Evolutionary conservation across 2,329 filamentous ascomycete species (phyloP).

Genomic region (Cladosporium sp.): DNA sequence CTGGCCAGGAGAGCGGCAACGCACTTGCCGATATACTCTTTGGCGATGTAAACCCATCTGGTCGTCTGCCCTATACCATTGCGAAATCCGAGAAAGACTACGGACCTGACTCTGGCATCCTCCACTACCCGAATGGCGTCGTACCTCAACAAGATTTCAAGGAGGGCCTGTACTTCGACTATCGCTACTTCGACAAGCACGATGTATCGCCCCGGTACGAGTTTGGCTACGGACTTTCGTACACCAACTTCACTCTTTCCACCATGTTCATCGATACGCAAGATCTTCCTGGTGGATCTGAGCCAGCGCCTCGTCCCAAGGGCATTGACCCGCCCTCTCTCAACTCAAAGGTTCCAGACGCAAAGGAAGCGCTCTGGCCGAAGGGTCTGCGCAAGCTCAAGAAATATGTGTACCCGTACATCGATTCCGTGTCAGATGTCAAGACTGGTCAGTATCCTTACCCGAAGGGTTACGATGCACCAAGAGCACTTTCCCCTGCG

Average conservation of each 20-base stretch:
- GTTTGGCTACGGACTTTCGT: slow-evolving; percentile 82
- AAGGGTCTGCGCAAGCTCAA: slow-evolving; percentile 55
- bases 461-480: slow-evolving; percentile 52
- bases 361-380: slow-evolving; percentile 59
- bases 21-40: slow-evolving; percentile 77
- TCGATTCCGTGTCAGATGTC: slow-evolving; percentile 49
- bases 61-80: slow-evolving; percentile 85
- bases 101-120: slow-evolving; percentile 64
- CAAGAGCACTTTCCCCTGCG: slow-evolving; percentile 54
- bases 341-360: slow-evolving; percentile 50
- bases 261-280: slow-evolving; percentile 47
- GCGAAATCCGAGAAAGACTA: slow-evolving; percentile 72
- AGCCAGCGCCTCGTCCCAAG: slow-evolving; percentile 34
- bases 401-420: slow-evolving; percentile 72
- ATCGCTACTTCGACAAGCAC: slow-evolving; percentile 79
- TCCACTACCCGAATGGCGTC: slow-evolving; percentile 65
- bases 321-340: slow-evolving; percentile 52
- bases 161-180: slow-evolving; percentile 84
- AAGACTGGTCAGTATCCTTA: slow-evolving; percentile 43
- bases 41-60: slow-evolving; percentile 71
- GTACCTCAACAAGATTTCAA: slow-evolving; percentile 77
- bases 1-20: slow-evolving; percentile 80
- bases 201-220: slow-evolving; percentile 72
- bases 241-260: slow-evolving; percentile 66
- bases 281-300: slow-evolving; percentile 14